Percentiles rank a stretch among this genome's conserved stretches.
These are phyloP conservation scores for Astrothelium macrocarpum DNA, from an alignment of 495 filamentous ascomycete genomes.

Conservation along the genomic window DNA sequence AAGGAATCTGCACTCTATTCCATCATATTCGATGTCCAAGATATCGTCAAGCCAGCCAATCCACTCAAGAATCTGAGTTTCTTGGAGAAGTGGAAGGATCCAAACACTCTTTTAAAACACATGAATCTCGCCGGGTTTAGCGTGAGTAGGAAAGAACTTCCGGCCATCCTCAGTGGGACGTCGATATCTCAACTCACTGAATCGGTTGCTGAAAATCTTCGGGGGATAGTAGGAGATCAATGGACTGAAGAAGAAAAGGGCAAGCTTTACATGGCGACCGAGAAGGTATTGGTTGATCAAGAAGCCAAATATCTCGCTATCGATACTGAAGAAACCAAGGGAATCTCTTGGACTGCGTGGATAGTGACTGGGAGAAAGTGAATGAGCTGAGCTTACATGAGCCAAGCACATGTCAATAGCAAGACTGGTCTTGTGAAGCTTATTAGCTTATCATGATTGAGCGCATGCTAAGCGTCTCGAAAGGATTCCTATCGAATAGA, in stretches of 20 bases:
- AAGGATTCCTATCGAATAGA: too few relatives aligned
- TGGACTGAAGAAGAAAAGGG: not conserved
- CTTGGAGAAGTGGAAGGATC: not conserved
- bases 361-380: not conserved
- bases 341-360: not conserved
- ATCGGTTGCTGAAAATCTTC: not conserved
- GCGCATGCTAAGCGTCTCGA: too few relatives aligned
- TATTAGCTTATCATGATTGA: too few relatives aligned
- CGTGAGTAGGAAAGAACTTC: not conserved
- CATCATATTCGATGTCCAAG: not conserved
- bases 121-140: not conserved
- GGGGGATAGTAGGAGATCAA: not conserved
- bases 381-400: too few relatives aligned
- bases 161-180: not conserved
- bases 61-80: not conserved
- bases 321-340: not conserved
- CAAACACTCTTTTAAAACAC: not conserved
- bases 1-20: slow-evolving; percentile 10
- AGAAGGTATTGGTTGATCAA: not conserved
- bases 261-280: not conserved
- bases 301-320: not conserved
- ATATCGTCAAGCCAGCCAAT: not conserved
- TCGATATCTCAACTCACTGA: not conserved
- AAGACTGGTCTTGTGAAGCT: too few relatives aligned
- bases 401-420: too few relatives aligned